Base-by-base conservation (phyloP, 768 basidiomycete species). In the Pleurotus djamor region DNA sequence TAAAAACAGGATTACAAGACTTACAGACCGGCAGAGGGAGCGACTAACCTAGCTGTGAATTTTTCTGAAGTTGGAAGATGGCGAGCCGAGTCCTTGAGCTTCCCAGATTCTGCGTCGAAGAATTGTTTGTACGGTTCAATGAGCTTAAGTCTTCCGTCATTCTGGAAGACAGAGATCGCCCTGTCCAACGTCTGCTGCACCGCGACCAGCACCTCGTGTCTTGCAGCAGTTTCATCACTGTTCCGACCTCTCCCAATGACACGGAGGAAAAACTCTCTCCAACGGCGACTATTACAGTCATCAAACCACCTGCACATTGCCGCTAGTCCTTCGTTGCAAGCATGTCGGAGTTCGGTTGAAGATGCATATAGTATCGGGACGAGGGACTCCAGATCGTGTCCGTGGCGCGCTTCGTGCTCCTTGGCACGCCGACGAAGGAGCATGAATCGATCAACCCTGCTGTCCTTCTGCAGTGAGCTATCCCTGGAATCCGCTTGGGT, bases 311-410 rank as follows among this genome's bases (percentile, higher is more conserved):
- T 69, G 1, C 62, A 63, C 4, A 71, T 38, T 2, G 57, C 65
- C 1, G 44, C 48, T 3, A 75, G 28, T 0, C 65, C 71, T 1
- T 61, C 63, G 16, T 71, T 70, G 28, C 74, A 75, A 0, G 75
- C 68, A 1, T 49, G 49, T 5, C 79, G 72, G 4, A 81, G 67
- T 0, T 68, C 67, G 1, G 61, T 64, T 8, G 80, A 79, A 7
- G 74, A 71, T 4, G 65, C 49, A 0, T 67, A 68, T n/a, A 81
- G 68, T 38, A 80, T 75, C 13, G 79, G 80, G 8, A 79, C 67
- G n/a, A 79, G 69, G 0, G 71, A 64, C 57, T 77, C 74, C 14
- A 81, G 68, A 55, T 74, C 72, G 60, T 81, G 78, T 0, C 79
- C 79, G 50, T 79, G 75, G 34, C 69, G 64, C 0, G 66, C 56